phyloP scores from a whole-genome alignment of 345 rosid species.

The Raphanus sativus region DNA sequence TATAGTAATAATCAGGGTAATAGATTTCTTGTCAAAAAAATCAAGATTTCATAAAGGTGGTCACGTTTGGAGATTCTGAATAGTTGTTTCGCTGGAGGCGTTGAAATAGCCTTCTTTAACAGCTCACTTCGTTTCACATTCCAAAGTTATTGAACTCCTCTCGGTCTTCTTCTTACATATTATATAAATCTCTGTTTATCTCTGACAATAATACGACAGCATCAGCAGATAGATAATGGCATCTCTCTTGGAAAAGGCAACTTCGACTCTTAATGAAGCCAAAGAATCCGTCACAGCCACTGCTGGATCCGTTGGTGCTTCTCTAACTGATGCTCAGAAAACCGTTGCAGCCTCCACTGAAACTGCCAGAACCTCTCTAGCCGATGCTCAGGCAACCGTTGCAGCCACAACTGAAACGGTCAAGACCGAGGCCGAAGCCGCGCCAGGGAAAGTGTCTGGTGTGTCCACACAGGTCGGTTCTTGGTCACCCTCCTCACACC shows the following conservation, averaged over 20 bases:
- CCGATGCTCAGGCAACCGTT: conserved; percentile 12
- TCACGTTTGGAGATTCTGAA: conserved; percentile 35
- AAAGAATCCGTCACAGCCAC: conserved; percentile 25
- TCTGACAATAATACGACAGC: conserved; percentile 14
- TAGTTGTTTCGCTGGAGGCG: conserved; percentile 35
- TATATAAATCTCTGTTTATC: conserved; percentile 31
- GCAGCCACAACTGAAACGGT: conserved; percentile 24
- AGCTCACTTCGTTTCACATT: conserved; percentile 39
- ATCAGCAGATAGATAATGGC: conserved; percentile 15
- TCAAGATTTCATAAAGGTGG: conserved; percentile 31
- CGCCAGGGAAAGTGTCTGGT: conserved; percentile 18
- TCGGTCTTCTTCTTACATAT: background rate
- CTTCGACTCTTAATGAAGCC: conserved; percentile 29
- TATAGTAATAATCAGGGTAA: background rate
- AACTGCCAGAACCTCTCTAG: background rate
- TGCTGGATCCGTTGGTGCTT: conserved; percentile 14
- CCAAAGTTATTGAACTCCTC: conserved; percentile 27
- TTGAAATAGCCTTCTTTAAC: conserved; percentile 37
- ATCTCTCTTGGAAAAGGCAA: conserved; percentile 19
- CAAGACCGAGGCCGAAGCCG: conserved; percentile 28
- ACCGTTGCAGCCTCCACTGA: conserved; percentile 25
- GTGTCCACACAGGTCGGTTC: conserved; percentile 26
- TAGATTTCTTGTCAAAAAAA: conserved; percentile 15
- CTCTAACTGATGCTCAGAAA: conserved; percentile 29
- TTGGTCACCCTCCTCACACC: background rate